A percentile compares a stretch with the other conserved stretches of the same genome.
Evolutionary conservation across 1,284 basidiomycete genomes (phyloP).

Genomic region (Trametes polyzona): DNA sequence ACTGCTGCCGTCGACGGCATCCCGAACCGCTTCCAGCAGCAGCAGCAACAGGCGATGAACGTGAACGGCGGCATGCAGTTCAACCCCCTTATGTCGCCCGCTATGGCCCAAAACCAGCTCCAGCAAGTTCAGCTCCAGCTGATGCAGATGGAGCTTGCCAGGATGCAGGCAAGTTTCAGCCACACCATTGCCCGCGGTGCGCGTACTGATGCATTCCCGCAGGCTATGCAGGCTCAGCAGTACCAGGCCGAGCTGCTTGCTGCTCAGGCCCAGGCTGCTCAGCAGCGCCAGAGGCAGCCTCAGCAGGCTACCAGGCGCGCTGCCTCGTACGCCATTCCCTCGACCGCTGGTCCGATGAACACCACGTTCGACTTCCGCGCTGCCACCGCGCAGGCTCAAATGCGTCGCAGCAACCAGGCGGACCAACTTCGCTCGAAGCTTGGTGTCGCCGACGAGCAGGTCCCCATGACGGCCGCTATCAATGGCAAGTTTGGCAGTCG

Average conservation of each 20-base stretch:
- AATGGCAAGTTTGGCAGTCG: slow-evolving; percentile 78
- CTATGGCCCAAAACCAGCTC: slow-evolving; percentile 45
- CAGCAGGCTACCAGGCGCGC: slow-evolving; percentile 49
- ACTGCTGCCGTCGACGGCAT: slow-evolving; percentile 72
- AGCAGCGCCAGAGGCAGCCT: slow-evolving; percentile 39
- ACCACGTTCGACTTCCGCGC: slow-evolving; percentile 66
- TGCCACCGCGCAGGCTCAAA: slow-evolving; percentile 52
- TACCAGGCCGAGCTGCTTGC: slow-evolving; percentile 59
- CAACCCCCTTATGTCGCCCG: slow-evolving; percentile 52
- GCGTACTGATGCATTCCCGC: background rate
- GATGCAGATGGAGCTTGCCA: slow-evolving; percentile 79
- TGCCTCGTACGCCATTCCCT: slow-evolving; percentile 58
- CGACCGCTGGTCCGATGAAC: slow-evolving; percentile 68
- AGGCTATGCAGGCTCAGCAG: slow-evolving; percentile 63
- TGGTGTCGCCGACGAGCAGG: slow-evolving; percentile 57
- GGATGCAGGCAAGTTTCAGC: slow-evolving; percentile 63
- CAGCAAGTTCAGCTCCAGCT: slow-evolving; percentile 77
- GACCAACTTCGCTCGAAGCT: slow-evolving; percentile 66
- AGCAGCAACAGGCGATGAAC: slow-evolving; percentile 53
- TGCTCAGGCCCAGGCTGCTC: slow-evolving; percentile 35
- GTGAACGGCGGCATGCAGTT: slow-evolving; percentile 50
- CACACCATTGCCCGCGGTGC: background rate
- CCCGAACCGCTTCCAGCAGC: slow-evolving; percentile 57
- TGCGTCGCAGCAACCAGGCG: slow-evolving; percentile 67
- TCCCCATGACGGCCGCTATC: slow-evolving; percentile 79